Evolutionary conservation across 352 stramenopile genomes (phyloP).

Genomic region (Phytophthora sp.): DNA sequence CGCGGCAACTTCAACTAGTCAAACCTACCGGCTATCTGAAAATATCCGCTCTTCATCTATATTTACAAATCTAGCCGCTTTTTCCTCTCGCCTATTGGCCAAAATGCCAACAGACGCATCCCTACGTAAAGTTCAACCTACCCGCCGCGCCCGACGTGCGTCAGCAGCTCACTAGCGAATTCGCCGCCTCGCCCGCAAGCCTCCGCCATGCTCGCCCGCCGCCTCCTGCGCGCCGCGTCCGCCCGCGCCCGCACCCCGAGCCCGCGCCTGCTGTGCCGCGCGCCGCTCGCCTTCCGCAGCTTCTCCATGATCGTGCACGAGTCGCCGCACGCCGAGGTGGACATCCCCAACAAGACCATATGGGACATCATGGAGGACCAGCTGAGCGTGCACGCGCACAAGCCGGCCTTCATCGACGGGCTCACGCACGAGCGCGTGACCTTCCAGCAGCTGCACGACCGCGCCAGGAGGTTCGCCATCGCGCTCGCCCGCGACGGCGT

Average conservation of each 20-base stretch:
- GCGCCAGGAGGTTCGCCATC: conserved; percentile 44
- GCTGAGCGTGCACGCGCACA: conserved; percentile 37
- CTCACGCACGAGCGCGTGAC: conserved; percentile 56
- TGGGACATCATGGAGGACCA: conserved; percentile 54
- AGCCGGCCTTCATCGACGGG: conserved; percentile 60
- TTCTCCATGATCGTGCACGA: conserved; percentile 64
- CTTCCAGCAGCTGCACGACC: conserved; percentile 50
- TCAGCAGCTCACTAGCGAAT: conserved; percentile 25
- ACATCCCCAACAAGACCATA: conserved; percentile 58
- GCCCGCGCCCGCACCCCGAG: conserved; percentile 15
- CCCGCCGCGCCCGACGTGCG: conserved; percentile 2
- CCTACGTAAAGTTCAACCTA: conserved; percentile 20
- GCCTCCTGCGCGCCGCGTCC: conserved; percentile 21
- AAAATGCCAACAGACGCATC: background rate
- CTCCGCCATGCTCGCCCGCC: conserved; percentile 36
- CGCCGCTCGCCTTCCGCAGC: conserved; percentile 24
- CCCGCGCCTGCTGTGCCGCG: too few species aligned
- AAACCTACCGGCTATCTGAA: background rate
- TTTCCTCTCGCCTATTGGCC: conserved; percentile 7
- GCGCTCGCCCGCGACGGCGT: conserved; percentile 52
- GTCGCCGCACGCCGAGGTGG: conserved; percentile 54
- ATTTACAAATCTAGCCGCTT: conserved; percentile 5
- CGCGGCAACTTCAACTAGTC: conserved; percentile 16
- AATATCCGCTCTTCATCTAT: background rate
- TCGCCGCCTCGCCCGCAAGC: background rate